Evolutionary conservation across 2,329 filamentous ascomycete species (phyloP).

Genomic region (Clonostachys byssicola): DNA sequence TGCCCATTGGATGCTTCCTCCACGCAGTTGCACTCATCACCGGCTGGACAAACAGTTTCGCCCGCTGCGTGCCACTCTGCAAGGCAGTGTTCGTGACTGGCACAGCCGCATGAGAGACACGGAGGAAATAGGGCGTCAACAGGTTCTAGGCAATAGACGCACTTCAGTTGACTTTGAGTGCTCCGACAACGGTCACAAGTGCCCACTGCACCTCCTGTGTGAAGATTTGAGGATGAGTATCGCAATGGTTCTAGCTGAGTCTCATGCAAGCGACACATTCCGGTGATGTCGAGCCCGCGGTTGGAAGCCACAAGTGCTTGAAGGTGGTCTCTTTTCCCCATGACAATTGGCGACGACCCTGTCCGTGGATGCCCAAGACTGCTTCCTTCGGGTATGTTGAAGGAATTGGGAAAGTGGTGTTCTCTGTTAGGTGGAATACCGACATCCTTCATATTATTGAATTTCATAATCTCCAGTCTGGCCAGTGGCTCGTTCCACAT

Average conservation of each 20-base stretch:
- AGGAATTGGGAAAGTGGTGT: slow-evolving; percentile 25
- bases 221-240: slow-evolving; percentile 33
- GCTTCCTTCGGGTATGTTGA: slow-evolving; percentile 30
- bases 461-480: slow-evolving; percentile 65
- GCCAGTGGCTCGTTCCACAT: slow-evolving; percentile 61
- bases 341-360: slow-evolving; percentile 45
- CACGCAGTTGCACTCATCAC: slow-evolving; percentile 61
- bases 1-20: slow-evolving; percentile 51
- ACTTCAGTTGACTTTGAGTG: slow-evolving; percentile 52
- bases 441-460: slow-evolving; percentile 56
- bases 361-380: slow-evolving; percentile 20
- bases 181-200: slow-evolving; percentile 47
- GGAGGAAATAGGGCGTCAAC: slow-evolving; percentile 56
- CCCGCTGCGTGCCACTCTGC: slow-evolving; percentile 54
- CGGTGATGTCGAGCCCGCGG: slow-evolving; percentile 58
- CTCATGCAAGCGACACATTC: slow-evolving; percentile 59
- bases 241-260: slow-evolving; percentile 55
- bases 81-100: slow-evolving; percentile 54
- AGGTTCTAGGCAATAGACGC: slow-evolving; percentile 59
- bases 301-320: slow-evolving; percentile 44
- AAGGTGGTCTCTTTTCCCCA: slow-evolving; percentile 51
- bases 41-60: slow-evolving; percentile 55
- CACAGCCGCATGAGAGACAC: slow-evolving; percentile 60
- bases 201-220: slow-evolving; percentile 41
- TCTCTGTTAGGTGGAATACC: slow-evolving; percentile 14